A percentile compares a stretch with the other conserved stretches of the same genome.
These are phyloP conservation scores for Corynascus novoguineensis DNA, from an alignment of 495 filamentous ascomycete species.

Conservation along the genomic window DNA sequence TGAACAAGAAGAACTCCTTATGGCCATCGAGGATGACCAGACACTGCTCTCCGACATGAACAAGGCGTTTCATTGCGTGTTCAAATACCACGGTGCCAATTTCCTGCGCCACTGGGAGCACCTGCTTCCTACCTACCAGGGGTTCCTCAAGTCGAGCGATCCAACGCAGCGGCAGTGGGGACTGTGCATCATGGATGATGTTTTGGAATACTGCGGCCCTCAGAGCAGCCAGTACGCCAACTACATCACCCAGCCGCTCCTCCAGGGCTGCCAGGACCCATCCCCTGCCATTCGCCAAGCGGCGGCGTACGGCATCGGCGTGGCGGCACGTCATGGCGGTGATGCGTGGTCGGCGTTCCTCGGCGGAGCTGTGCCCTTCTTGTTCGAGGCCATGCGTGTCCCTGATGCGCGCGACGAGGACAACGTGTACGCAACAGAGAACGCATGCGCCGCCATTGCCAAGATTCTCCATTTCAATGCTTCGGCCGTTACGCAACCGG, in stretches of 20 bases:
- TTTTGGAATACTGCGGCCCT: slow-evolving; percentile 89
- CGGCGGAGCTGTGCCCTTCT: slow-evolving; percentile 64
- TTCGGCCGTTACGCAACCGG: slow-evolving; percentile 63
- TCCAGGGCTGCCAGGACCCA: slow-evolving; percentile 74
- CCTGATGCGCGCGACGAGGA: slow-evolving; percentile 81
- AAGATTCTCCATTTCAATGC: slow-evolving; percentile 90
- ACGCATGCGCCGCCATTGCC: slow-evolving; percentile 92
- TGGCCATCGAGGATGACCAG: slow-evolving; percentile 97
- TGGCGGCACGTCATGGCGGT: slow-evolving; percentile 91
- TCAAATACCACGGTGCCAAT: slow-evolving; percentile 81
- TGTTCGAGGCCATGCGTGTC: slow-evolving; percentile 78
- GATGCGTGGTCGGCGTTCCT: slow-evolving; percentile 77
- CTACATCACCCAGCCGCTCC: slow-evolving; percentile 78
- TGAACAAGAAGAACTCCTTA: slow-evolving; percentile 69
- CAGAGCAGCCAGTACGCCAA: slow-evolving; percentile 76
- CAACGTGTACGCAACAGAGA: slow-evolving; percentile 93
- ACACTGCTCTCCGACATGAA: slow-evolving; percentile 98
- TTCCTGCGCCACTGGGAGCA: slow-evolving; percentile 88
- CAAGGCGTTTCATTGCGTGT: slow-evolving; percentile 98
- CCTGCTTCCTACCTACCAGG: slow-evolving; percentile 74
- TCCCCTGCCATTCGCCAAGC: slow-evolving; percentile 93
- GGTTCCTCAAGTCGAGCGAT: slow-evolving; percentile 76
- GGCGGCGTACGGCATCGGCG: slow-evolving; percentile 91
- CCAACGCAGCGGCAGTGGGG: slow-evolving; percentile 97
- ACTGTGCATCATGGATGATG: slow-evolving; percentile 96